Conservation (phyloP, 2,329 filamentous ascomycete species). For the Metarhizium robertsii region DNA sequence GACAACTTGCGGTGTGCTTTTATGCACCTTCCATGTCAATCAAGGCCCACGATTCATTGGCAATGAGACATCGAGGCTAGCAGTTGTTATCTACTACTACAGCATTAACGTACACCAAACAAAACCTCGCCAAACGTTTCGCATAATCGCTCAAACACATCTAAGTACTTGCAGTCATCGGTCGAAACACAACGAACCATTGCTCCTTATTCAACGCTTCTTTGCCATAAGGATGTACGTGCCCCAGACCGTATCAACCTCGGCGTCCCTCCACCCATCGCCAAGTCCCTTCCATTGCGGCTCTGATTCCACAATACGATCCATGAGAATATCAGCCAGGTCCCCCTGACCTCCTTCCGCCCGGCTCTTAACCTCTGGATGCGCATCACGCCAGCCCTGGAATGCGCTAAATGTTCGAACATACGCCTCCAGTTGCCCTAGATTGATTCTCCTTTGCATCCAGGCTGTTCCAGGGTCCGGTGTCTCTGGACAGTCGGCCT, state of each 20-base stretch:
- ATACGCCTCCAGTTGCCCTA: constrained; percentile 53
- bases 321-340: constrained; percentile 53
- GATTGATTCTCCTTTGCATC: constrained; percentile 42
- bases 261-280: constrained; percentile 40
- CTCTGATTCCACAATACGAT: constrained; percentile 44
- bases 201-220: constrained; percentile 16
- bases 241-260: constrained; percentile 52
- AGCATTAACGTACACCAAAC: too few relatives aligned
- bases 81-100: too few relatives aligned
- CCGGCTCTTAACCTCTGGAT: constrained; percentile 39
- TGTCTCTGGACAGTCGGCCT: constrained; percentile 25
- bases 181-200: not conserved
- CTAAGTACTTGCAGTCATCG: too few relatives aligned
- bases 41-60: not conserved
- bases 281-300: constrained; percentile 40
- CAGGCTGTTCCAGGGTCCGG: constrained; percentile 29
- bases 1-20: not conserved
- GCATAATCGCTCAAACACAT: too few relatives aligned
- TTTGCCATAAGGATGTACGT: constrained; percentile 49
- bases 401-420: constrained; percentile 51
- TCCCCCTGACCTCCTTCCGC: constrained; percentile 49
- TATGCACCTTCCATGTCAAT: not conserved
- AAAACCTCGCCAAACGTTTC: too few relatives aligned
- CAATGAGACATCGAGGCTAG: not conserved
- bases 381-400: constrained; percentile 46